Evolutionary conservation across 305 asterid genomes (phyloP), one percentile per base, ranked within the genome.

Genomic region (Striga hermonthica): DNA sequence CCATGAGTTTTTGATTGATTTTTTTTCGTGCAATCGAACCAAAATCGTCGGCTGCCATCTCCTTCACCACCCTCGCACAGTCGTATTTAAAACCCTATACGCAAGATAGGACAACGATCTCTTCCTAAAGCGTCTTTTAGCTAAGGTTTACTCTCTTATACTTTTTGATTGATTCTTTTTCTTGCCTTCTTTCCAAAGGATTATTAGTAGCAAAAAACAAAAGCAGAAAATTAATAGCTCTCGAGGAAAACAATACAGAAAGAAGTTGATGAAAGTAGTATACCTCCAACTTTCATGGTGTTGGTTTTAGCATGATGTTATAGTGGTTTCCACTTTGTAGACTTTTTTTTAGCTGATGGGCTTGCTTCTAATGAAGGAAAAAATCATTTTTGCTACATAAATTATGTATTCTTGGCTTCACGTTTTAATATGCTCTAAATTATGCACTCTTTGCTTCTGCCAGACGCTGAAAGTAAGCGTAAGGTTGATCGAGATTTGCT

Each of bases 401-500:
- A 49, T 28, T 59, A 28, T n/a, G n/a, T n/a, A 41, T 39, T 65
- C 55, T 55, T 31, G 40, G 38, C n/a, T 9, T 22, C 31, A 22
- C 31, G 1, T 22, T 22, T 22, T 22, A 22, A 22, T 22, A 22
- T 22, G 31, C 31, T 22, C 31, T 22, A 22, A 22, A 22, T 50
- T 35, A 14, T 53, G 47, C 49, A 54, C 4, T 65, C 7, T 57
- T 58, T 9, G 66, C 12, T 64, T 37, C 34, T 39, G 13, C 52
- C 22, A 66, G 47, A 38, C 15, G 60, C 59, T 36, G 5, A 37
- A 35, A 15, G 15, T 50, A 22, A 22, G 31, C 31, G 31, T 22
- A 22, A 22, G 31, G 53, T n/a, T 69, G 63, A 63, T 72, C 57
- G 53, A 35, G 35, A 57, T 60, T 69, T 67, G 16, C 13, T 68